Conservation (phyloP, 2,329 filamentous ascomycete species). For the Myriosclerotinia scirpicola region DNA sequence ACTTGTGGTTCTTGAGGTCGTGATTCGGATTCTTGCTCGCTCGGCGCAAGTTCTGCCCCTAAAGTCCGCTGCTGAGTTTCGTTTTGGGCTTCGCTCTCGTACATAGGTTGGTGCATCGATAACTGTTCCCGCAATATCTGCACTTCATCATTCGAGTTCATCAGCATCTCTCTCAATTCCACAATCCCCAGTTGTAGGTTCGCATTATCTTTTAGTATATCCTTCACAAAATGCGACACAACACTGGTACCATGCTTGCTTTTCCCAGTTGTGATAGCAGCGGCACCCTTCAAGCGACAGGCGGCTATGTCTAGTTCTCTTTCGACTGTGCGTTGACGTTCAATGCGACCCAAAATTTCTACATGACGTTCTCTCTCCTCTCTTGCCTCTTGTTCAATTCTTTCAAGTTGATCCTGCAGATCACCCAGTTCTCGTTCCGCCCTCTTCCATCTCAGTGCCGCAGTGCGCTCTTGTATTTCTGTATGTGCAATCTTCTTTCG, state of each 20-base stretch:
- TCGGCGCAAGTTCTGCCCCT: constrained; percentile 67
- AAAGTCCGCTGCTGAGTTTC: constrained; percentile 54
- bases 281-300: constrained; percentile 76
- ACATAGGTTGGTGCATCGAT: constrained; percentile 70
- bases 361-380: constrained; percentile 79
- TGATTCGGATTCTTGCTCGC: constrained; percentile 39
- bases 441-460: constrained; percentile 79
- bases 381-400: constrained; percentile 78
- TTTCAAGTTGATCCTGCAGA: constrained; percentile 83
- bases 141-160: constrained; percentile 92
- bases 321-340: constrained; percentile 79
- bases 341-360: constrained; percentile 79
- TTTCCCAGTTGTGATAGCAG: constrained; percentile 57
- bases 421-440: constrained; percentile 77
- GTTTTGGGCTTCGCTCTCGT: constrained; percentile 42
- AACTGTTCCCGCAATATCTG: constrained; percentile 82
- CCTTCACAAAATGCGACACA: constrained; percentile 94
- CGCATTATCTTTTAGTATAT: constrained; percentile 92
- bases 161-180: constrained; percentile 85
- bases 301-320: constrained; percentile 78
- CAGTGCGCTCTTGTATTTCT: constrained; percentile 73
- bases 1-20: constrained; percentile 33
- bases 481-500: constrained; percentile 66
- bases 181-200: constrained; percentile 89
- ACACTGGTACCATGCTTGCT: constrained; percentile 64